Evolutionary conservation across 495 filamentous ascomycete genomes (phyloP).

Genomic region (Astrothelium macrocarpum): DNA sequence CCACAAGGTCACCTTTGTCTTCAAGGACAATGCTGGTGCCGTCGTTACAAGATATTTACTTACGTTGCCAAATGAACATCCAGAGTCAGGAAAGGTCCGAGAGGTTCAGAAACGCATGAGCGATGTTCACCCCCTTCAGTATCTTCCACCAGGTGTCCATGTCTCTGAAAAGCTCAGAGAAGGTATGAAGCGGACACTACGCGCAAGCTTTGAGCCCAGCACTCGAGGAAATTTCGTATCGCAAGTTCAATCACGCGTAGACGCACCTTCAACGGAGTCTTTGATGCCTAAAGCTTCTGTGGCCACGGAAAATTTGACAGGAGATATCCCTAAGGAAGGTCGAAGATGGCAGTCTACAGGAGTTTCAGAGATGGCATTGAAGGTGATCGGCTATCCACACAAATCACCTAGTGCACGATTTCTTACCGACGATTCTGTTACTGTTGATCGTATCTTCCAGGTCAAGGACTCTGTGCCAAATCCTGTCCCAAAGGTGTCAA

Average conservation of each 20-base stretch:
- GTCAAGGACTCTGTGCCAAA: background rate
- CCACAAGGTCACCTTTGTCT: conserved; percentile 52
- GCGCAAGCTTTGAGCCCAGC: background rate
- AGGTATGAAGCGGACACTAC: background rate
- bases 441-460: background rate
- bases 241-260: background rate
- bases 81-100: conserved; percentile 43
- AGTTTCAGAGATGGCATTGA: too few species aligned
- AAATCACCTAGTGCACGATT: background rate
- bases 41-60: conserved; percentile 50
- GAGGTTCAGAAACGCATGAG: conserved; percentile 46
- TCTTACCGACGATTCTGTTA: background rate
- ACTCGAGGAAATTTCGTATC: background rate
- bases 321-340: background rate
- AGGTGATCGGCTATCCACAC: background rate
- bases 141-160: conserved; percentile 33
- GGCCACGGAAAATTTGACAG: background rate
- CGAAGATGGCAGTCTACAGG: background rate
- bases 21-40: conserved; percentile 43
- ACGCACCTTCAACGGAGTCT: background rate
- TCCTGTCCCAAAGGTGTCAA: background rate
- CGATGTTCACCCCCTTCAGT: conserved; percentile 31
- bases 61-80: conserved; percentile 36
- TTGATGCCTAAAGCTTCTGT: background rate
- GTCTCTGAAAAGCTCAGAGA: background rate